Base-by-base conservation (phyloP, 495 filamentous ascomycete genomes). In the Elasticomyces elasticus region DNA sequence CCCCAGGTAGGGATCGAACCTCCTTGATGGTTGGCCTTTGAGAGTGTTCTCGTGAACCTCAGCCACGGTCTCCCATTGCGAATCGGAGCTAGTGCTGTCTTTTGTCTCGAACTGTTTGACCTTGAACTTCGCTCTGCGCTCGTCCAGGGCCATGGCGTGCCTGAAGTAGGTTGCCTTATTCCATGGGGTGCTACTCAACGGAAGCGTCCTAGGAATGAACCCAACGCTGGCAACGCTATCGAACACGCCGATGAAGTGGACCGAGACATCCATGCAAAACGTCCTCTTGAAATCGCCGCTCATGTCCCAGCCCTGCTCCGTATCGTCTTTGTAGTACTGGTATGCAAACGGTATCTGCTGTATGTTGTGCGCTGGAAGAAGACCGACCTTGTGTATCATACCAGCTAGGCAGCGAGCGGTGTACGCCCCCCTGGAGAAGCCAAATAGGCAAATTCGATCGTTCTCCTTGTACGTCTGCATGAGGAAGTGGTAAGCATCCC, bases 191-290 rank as follows among this genome's bases (percentile, higher is more conserved):
- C 66, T 69, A 59, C 68, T 68, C 35, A 72, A 67, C 0, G 68
- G 68, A 1, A 71, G 61, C 30, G 62, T 64, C 5, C 68, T 53
- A 0, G 68, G 69, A 33, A 71, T 65, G 59, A 69, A 65, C 6
- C 70, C 68, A 19, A 72, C 70, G 46, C 62, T 66, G 5, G 70
- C 68, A 9, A 72, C 70, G 40, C 68, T 67, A 49, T 72, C 70
- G 63, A 65, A 72, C 12, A 69, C 41, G 17, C 70, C 70, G 11
- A 72, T 20, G 47, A 71, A 72, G 51, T 72, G 66, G 11, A 72
- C 65, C 25, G 49, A 41, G 22, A 71, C 68, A 45, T 72, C 54
- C 7, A 64, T 67, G 50, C 67, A 72, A 56, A 72, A 72, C 5
- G 68, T 72, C 24, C 61, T 63, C 45, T 72, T 72, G 62, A 70